Conservation (phyloP, 495 filamentous ascomycete genomes). For the Pyronema omphalodes region DNA sequence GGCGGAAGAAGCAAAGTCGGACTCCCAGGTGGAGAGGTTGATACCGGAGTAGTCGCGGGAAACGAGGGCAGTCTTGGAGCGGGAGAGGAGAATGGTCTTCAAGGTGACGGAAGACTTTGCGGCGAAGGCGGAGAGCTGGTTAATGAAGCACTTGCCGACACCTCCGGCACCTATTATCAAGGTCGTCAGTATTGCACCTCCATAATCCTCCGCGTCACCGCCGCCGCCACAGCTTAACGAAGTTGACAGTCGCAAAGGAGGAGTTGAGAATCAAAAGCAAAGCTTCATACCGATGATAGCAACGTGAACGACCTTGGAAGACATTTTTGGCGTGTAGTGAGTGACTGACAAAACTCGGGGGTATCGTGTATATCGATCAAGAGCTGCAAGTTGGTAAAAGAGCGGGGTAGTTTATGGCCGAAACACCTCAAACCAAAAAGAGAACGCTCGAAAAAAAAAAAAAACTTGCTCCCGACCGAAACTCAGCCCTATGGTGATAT, state of each 20-base stretch:
- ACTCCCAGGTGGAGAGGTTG: conserved; percentile 34
- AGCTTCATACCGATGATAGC: conserved; percentile 27
- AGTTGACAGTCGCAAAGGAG: not conserved
- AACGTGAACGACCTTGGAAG: conserved; percentile 13
- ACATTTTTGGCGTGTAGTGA: conserved; percentile 8
- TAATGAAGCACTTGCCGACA: conserved; percentile 78
- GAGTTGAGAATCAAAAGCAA: not conserved
- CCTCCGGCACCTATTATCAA: conserved; percentile 58
- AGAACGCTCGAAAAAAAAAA: too few relatives aligned
- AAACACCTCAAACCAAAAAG: too few relatives aligned
- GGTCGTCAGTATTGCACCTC: not conserved
- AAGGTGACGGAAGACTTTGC: conserved; percentile 35
- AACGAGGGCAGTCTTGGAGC: conserved; percentile 59
- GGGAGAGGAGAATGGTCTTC: conserved; percentile 59
- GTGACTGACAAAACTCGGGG: too few relatives aligned
- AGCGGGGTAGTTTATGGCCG: not conserved
- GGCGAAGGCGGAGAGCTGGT: conserved; percentile 46
- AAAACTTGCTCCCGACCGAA: too few relatives aligned
- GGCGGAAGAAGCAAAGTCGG: conserved; percentile 35
- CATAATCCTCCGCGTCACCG: too few relatives aligned
- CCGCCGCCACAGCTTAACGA: not conserved
- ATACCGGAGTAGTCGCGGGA: conserved; percentile 41
- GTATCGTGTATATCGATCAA: not conserved
- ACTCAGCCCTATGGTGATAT: too few relatives aligned
- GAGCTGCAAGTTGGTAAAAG: not conserved